Conservation (phyloP, 1,139 yeast genomes). For the Scheffersomyces segobiensis region DNA sequence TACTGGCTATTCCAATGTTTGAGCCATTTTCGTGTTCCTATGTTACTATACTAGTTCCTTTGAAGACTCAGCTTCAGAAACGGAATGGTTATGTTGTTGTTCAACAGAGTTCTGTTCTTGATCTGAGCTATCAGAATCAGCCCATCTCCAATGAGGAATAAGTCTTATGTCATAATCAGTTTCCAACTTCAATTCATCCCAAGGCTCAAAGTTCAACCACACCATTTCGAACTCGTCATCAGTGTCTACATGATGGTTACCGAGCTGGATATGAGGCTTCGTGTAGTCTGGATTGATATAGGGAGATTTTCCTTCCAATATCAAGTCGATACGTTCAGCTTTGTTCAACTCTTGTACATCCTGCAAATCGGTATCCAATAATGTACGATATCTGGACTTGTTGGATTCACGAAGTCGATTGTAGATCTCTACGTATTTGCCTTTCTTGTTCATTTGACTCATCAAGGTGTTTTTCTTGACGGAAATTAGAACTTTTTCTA, state of each 20-base stretch:
- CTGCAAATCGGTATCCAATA: constrained; percentile 27
- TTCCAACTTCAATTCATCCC: constrained; percentile 50
- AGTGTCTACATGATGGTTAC: constrained; percentile 34
- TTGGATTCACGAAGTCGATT: constrained; percentile 25
- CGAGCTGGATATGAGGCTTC: constrained; percentile 42
- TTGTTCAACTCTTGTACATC: constrained; percentile 39
- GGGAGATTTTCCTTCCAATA: constrained; percentile 33
- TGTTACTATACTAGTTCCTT: not conserved
- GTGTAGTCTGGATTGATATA: constrained; percentile 12
- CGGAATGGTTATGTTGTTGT: not conserved
- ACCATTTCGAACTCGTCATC: constrained; percentile 47
- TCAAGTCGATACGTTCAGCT: constrained; percentile 36
- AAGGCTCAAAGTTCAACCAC: constrained; percentile 54
- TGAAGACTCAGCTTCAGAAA: not conserved
- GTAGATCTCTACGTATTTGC: constrained; percentile 28
- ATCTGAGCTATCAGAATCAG: not conserved
- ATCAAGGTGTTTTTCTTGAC: constrained; percentile 1
- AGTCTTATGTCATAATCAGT: constrained; percentile 42
- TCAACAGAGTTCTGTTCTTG: not conserved
- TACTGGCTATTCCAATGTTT: not conserved
- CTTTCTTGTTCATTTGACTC: constrained; percentile 8
- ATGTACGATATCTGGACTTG: constrained; percentile 14
- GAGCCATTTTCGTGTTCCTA: not conserved
- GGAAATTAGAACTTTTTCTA: not conserved
- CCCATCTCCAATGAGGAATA: constrained; percentile 27